Evolutionary conservation across 345 rosid genomes (phyloP).

Genomic region (Populus alba): DNA sequence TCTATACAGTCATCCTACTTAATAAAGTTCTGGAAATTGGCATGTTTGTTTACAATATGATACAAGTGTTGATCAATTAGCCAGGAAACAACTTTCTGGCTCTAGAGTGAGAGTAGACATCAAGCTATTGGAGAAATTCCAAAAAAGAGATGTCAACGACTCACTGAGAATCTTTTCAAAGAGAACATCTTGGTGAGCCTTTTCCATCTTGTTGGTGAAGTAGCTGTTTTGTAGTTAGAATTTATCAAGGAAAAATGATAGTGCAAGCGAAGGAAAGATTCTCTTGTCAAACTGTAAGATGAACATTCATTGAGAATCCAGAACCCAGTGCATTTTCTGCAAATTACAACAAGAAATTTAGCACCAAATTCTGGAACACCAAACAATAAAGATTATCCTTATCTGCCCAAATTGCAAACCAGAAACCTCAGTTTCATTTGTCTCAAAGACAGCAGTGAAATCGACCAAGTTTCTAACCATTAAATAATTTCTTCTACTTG

Average conservation of each 20-base stretch:
- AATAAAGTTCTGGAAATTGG: conserved; percentile 1
- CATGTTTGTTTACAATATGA: conserved; percentile 44
- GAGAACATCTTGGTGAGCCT: conserved; percentile 37
- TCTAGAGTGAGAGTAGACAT: conserved; percentile 69
- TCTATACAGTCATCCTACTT: not conserved
- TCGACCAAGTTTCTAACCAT: not conserved
- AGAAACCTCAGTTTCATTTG: not conserved
- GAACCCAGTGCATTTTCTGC: not conserved
- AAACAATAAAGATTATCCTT: not conserved
- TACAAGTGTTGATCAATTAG: conserved; percentile 51
- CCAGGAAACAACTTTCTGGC: conserved; percentile 60
- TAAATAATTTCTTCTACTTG: not conserved
- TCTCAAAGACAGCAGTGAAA: not conserved
- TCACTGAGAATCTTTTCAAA: conserved; percentile 51
- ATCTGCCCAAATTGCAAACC: not conserved
- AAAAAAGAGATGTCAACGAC: conserved; percentile 69
- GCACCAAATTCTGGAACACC: not conserved
- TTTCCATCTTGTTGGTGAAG: conserved; percentile 24
- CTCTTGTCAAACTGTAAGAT: not conserved
- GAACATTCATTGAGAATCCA: not conserved
- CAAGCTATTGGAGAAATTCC: conserved; percentile 48
- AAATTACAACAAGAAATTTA: not conserved
- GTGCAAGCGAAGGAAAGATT: not conserved
- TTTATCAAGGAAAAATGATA: not conserved
- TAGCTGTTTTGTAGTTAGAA: conserved; percentile 47